phyloP scores from a whole-genome alignment of 257 asterid species.

The Ilex aquifolium region DNA sequence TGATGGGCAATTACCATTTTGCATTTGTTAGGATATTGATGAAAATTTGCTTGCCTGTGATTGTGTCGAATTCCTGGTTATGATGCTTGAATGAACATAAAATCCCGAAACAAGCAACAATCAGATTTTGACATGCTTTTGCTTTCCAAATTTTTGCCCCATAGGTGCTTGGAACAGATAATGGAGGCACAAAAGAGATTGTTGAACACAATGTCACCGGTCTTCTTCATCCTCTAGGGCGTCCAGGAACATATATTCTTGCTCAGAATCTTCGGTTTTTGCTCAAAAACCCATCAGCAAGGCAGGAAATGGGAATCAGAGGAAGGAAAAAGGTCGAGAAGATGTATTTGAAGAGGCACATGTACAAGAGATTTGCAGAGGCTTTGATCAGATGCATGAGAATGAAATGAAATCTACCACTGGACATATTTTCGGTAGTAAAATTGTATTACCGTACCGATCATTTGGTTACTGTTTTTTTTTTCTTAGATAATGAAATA shows the following conservation, averaged over 20 bases:
- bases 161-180: constrained; percentile 89
- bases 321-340: constrained; percentile 84
- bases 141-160: constrained; percentile 3
- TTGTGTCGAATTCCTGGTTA: too few relatives aligned
- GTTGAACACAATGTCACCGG: constrained; percentile 80
- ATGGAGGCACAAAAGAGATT: constrained; percentile 91
- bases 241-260: constrained; percentile 59
- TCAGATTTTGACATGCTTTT: too few relatives aligned
- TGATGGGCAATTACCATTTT: too few relatives aligned
- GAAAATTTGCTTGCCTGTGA: too few relatives aligned
- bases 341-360: constrained; percentile 79
- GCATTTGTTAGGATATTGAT: too few relatives aligned
- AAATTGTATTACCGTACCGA: too few relatives aligned
- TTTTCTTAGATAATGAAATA: too few relatives aligned
- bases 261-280: constrained; percentile 60
- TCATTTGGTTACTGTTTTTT: too few relatives aligned
- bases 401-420: constrained; percentile 40
- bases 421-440: neutral
- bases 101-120: too few relatives aligned
- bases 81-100: too few relatives aligned
- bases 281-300: constrained; percentile 47
- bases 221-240: constrained; percentile 86
- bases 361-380: constrained; percentile 88
- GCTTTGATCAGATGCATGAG: constrained; percentile 85
- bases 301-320: constrained; percentile 66